A percentile compares a stretch with the other conserved stretches of the same genome.
Evolutionary conservation across 192 early-diverging fungal species (phyloP).

Genomic region (Entrophospora sp.): DNA sequence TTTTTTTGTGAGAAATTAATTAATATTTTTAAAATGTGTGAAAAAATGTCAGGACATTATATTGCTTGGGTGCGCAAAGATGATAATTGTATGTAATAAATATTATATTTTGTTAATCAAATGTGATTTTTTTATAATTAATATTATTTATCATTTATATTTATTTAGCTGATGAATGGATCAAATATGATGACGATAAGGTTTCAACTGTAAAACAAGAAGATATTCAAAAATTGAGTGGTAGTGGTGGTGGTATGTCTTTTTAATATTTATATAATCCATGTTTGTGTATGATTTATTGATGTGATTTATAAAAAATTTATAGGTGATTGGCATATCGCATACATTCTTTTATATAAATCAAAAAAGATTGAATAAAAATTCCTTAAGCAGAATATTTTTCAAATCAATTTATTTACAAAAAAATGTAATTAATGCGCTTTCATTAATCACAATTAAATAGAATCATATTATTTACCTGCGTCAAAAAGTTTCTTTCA

Average conservation of each 20-base stretch:
- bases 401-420: too few relatives aligned
- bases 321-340: conserved; percentile 65
- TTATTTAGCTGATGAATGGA: conserved; percentile 48
- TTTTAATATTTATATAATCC: neutral
- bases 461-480: too few relatives aligned
- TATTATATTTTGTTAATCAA: neutral
- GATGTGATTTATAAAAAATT: neutral
- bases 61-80: conserved; percentile 90
- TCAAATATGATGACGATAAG: conserved; percentile 94
- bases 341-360: conserved; percentile 85
- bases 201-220: conserved; percentile 76
- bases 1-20: neutral
- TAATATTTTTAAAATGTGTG: neutral
- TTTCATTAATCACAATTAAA: too few relatives aligned
- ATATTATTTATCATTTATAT: neutral
- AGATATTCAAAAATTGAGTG: conserved; percentile 85
- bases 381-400: neutral
- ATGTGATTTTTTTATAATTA: neutral
- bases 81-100: conserved; percentile 35
- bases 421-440: too few relatives aligned
- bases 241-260: conserved; percentile 59
- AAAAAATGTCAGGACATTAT: conserved; percentile 69
- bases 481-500: too few relatives aligned
- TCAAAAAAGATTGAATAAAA: conserved; percentile 54
- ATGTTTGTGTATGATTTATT: neutral